Conservation (phyloP, 192 early-diverging fungal species). For the Backusella tarrabulga region DNA sequence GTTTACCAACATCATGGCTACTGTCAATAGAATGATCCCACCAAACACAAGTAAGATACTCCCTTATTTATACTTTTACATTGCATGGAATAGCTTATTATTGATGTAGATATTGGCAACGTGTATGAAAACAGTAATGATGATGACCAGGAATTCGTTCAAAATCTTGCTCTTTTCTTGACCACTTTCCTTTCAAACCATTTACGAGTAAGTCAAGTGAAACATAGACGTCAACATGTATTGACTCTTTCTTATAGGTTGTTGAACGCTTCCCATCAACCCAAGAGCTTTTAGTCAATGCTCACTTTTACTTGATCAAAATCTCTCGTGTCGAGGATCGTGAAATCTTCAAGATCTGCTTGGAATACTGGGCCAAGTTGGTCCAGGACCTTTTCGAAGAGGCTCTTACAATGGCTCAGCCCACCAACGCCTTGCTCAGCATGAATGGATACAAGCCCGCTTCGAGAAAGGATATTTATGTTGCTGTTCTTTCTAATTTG, state of each 20-base stretch:
- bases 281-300: constrained; percentile 60
- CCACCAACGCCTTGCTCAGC: constrained; percentile 61
- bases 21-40: constrained; percentile 70
- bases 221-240: not conserved
- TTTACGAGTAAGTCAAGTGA: constrained; percentile 60
- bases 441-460: constrained; percentile 37
- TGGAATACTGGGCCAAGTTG: constrained; percentile 97
- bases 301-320: constrained; percentile 88
- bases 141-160: constrained; percentile 94
- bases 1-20: constrained; percentile 78
- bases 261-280: constrained; percentile 53
- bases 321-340: constrained; percentile 93
- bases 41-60: constrained; percentile 55
- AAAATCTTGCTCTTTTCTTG: constrained; percentile 92
- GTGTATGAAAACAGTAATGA: constrained; percentile 84
- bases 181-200: constrained; percentile 85
- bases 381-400: constrained; percentile 92
- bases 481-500: constrained; percentile 78
- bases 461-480: constrained; percentile 80
- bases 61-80: too few relatives aligned
- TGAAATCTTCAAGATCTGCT: constrained; percentile 96
- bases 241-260: constrained; percentile 32
- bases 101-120: constrained; percentile 64
- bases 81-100: not conserved
- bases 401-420: constrained; percentile 54